Evolutionary conservation across 352 stramenopile genomes (phyloP), one percentile per base, ranked within the genome.

Genomic region (Phytophthora multivora): DNA sequence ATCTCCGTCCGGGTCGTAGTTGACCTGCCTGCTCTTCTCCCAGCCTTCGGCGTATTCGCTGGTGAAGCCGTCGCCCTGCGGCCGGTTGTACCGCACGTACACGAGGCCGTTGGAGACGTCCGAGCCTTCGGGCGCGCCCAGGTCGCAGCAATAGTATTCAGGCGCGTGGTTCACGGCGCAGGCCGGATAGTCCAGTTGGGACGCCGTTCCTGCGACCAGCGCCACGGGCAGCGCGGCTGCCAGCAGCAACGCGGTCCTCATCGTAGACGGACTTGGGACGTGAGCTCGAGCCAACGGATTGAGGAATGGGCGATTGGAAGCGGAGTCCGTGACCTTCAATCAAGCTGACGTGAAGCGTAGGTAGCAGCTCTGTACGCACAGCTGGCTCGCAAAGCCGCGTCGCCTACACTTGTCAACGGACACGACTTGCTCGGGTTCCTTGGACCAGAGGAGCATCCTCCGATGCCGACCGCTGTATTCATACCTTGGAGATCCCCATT

Each of bases 31-130:
- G 43, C 65, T 71, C 65, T 85, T 81, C 5, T 64, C 58, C 83
- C 83, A 91, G 26, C 83, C 83, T 59, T 91, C 77, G 40, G 86
- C 69, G 70, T 89, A 89, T 59, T 80, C 83, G 28, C 60, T 73
- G 36, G 61, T 76, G 48, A 66, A 90, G 42, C 67, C 66, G 4
- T 47, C 63, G 19, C 80, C 76, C 2, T 66, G 45, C 23, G 82
- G 82, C 19, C 79, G 81, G 46, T 88, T 77, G 71, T 82, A 91
- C 57, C 77, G 69, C 40, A 76, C 72, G 71, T 87, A 91, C 47
- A 90, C 43, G 30, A 78, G 57, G 18, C 69, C 57, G 50, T 75
- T 76, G 21, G 72, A 70, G 21, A 62, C 33, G 25, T 66, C 30
- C 6, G 64, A 71, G 30, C 59, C 64, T n/a, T 75, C 48, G 36